Conservation (phyloP, 1,284 basidiomycete species). For the Marasmius tenuissimus region DNA sequence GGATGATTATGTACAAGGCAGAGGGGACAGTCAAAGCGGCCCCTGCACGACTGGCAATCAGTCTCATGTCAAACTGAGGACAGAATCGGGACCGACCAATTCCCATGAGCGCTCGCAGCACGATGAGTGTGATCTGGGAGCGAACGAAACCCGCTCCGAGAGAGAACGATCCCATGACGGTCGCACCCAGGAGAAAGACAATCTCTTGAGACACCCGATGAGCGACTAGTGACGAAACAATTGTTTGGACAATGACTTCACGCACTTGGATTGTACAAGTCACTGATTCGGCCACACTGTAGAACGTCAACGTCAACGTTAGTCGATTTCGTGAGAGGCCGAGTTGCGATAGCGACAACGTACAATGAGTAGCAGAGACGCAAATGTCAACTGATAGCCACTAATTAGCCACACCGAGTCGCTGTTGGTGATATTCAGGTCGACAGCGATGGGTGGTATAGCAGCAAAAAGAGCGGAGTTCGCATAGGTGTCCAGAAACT, state of each 20-base stretch:
- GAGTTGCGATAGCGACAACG: conserved; percentile 6
- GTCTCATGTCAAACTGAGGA: not conserved
- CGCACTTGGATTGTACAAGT: conserved; percentile 34
- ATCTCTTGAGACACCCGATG: conserved; percentile 16
- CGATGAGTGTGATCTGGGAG: conserved; percentile 29
- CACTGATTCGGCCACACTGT: conserved; percentile 34
- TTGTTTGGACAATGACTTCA: not conserved
- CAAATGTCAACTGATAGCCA: conserved; percentile 37
- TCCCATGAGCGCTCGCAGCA: conserved; percentile 34
- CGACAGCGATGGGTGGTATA: conserved; percentile 24
- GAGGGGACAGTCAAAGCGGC: conserved; percentile 34
- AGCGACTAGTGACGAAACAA: not conserved
- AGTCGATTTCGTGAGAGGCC: not conserved
- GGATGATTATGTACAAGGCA: conserved; percentile 36
- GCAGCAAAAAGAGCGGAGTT: conserved; percentile 31
- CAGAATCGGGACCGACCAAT: conserved; percentile 20
- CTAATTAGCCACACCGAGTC: conserved; percentile 34
- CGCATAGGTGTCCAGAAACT: conserved; percentile 36
- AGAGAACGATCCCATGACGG: conserved; percentile 26
- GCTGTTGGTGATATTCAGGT: conserved; percentile 22
- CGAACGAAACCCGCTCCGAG: conserved; percentile 30
- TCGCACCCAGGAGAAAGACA: conserved; percentile 27
- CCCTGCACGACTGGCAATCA: conserved; percentile 12
- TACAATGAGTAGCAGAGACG: conserved; percentile 31
- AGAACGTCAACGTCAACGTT: not conserved